Percentiles rank a stretch among this genome's conserved stretches.
Evolutionary conservation across 2,329 filamentous ascomycete species (phyloP).

Genomic region (Penicillium freii): DNA sequence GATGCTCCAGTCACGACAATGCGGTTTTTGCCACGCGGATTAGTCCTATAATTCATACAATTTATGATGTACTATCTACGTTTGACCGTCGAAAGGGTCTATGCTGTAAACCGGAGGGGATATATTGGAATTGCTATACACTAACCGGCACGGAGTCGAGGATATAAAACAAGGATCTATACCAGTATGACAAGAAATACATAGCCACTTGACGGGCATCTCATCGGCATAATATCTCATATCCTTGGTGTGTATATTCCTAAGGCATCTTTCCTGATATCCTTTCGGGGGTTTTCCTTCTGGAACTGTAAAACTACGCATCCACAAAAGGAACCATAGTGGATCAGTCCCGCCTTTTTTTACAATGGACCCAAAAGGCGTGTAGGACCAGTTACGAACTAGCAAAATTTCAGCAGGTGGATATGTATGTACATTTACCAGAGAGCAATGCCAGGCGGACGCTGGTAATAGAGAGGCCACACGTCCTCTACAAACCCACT

Average conservation of each 20-base stretch:
- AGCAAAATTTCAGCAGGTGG: not conserved
- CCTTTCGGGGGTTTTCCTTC: not conserved
- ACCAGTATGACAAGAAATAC: too few relatives aligned
- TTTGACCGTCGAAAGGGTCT: not conserved
- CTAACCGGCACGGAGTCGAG: not conserved
- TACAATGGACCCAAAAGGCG: not conserved
- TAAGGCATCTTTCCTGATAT: not conserved
- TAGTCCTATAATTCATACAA: not conserved
- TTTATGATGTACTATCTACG: not conserved
- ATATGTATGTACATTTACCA: not conserved
- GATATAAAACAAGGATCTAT: not conserved
- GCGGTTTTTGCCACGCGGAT: not conserved
- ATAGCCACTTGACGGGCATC: not conserved
- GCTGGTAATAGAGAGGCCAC: too few relatives aligned
- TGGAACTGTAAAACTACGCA: not conserved
- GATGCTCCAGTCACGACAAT: not conserved
- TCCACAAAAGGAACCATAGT: not conserved
- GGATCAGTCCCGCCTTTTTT: not conserved
- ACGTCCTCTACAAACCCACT: too few relatives aligned
- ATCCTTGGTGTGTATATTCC: not conserved
- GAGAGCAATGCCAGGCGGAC: too few relatives aligned
- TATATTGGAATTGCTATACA: not conserved
- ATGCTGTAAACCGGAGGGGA: not conserved
- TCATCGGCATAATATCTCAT: not conserved
- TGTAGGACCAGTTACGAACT: not conserved